Conservation (phyloP, 805 yeast species). For the Starmerella vitae region DNA sequence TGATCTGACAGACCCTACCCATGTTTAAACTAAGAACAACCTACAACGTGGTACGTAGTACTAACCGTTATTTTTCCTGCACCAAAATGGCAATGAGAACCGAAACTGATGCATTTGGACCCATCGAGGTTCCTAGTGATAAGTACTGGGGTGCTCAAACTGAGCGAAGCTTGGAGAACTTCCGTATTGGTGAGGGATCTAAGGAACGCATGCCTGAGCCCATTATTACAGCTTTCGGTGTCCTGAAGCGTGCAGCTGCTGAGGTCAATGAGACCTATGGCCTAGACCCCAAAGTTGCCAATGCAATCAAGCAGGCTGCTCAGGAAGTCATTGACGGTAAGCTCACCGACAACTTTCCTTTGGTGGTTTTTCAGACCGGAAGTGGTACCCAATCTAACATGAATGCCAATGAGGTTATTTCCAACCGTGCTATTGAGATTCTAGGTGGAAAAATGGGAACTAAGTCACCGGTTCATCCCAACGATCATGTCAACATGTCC, state of each 20-base stretch:
- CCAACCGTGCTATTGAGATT: constrained; percentile 94
- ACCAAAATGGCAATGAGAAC: constrained; percentile 36
- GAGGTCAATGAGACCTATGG: constrained; percentile 76
- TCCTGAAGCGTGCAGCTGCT: constrained; percentile 89
- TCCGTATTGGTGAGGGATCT: constrained; percentile 78
- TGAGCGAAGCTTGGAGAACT: constrained; percentile 75
- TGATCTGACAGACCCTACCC: no score
- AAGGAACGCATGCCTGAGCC: constrained; percentile 88
- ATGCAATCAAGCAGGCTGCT: constrained; percentile 85
- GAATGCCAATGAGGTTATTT: constrained; percentile 98
- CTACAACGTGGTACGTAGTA: no score
- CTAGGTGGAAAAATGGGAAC: constrained; percentile 88
- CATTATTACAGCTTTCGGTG: constrained; percentile 79
- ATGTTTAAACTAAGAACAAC: no score
- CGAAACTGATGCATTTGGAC: constrained; percentile 95
- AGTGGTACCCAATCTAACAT: constrained; percentile 97
- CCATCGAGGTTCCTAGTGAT: constrained; percentile 73
- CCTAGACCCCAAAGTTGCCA: constrained; percentile 69
- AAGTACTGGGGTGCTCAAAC: constrained; percentile 99
- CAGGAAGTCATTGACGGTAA: constrained; percentile 89
- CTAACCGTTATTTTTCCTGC: constrained; percentile 10
- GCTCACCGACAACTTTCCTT: constrained; percentile 86
- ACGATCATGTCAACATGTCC: constrained; percentile 96
- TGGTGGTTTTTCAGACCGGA: constrained; percentile 98
- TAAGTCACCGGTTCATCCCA: constrained; percentile 91